Evolutionary conservation across 768 basidiomycete species (phyloP), one percentile per base, ranked within the genome.

Genomic region (Tephrocybe rancida): DNA sequence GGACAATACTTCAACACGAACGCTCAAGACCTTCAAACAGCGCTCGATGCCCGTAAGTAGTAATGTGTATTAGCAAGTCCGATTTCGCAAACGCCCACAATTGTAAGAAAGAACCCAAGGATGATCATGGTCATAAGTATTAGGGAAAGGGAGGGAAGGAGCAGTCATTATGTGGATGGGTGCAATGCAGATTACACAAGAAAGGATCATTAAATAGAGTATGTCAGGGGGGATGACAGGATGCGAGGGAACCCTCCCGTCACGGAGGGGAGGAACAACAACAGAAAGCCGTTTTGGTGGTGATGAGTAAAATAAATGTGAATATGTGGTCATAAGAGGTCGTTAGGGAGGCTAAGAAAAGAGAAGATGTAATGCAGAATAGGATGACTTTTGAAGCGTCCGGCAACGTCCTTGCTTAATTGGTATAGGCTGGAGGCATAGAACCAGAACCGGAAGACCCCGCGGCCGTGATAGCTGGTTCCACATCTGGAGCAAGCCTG

Each of bases 401-500:
- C 44, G 43, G 37, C 3, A 52, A 52, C 43, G 24, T 44, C 22
- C 34, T 6, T 41, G 19, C 24, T 41, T 48, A 45, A 38, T 54
- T 45, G n/a, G 49, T 47, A 34, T 62, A 62, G n/a, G 59, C 56
- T 22, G 61, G 61, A 5, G 61, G 61, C 46, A 38, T 57, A 48
- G 19, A 44, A 22, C 22, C 50, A 39, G 51, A 41, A 24, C 37
- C 38, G 38, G 30, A 27, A 38, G 50, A 37, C 6, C 9, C 26
- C 21, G 52, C 44, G 27, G n/a, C 39, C 5, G 32, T 18, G 13
- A 9, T 14, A 18, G 22, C 41, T 29, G 65, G 59, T 56, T 68
- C 64, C 54, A 70, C 69, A 45, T 47, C 39, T n/a, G 66, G 60
- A 54, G 67, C 64, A 56, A 71, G 70, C 44, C 69, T 60, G 3